Evolutionary conservation across 1,139 yeast genomes (phyloP).

Genomic region (Lodderomyces theae): DNA sequence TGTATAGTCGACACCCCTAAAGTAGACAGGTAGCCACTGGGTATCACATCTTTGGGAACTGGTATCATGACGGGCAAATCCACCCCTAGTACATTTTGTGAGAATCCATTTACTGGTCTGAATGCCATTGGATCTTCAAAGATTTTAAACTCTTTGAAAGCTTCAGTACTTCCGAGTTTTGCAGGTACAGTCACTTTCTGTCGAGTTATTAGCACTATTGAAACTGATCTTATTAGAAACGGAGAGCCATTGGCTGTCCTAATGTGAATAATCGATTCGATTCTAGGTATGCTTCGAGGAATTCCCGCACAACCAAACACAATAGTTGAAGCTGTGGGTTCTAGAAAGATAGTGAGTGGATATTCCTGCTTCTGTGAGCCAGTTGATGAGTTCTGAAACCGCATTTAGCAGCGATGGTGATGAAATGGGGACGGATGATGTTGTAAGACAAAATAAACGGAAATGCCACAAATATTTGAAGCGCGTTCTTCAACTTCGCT

Average conservation of each 20-base stretch:
- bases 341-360: constrained; percentile 35
- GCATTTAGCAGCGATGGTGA: constrained; percentile 3
- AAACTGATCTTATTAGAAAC: constrained; percentile 37
- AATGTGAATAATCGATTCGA: constrained; percentile 43
- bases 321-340: constrained; percentile 46
- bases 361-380: constrained; percentile 15
- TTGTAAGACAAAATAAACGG: too few relatives aligned
- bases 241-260: constrained; percentile 40
- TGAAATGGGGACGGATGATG: too few relatives aligned
- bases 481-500: too few relatives aligned
- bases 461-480: too few relatives aligned
- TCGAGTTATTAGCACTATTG: constrained; percentile 34
- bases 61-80: constrained; percentile 62
- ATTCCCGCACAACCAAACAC: constrained; percentile 67
- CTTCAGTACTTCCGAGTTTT: constrained; percentile 42
- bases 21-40: constrained; percentile 39
- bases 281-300: constrained; percentile 52
- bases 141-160: constrained; percentile 32
- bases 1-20: constrained; percentile 46
- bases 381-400: constrained; percentile 12
- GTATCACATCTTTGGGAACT: constrained; percentile 51
- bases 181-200: constrained; percentile 42
- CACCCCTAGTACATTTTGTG: constrained; percentile 45
- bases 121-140: constrained; percentile 38
- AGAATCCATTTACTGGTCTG: constrained; percentile 38